Evolutionary conservation across 2,329 filamentous ascomycete genomes (phyloP).

Genomic region (Calonectria multiphialidica): DNA sequence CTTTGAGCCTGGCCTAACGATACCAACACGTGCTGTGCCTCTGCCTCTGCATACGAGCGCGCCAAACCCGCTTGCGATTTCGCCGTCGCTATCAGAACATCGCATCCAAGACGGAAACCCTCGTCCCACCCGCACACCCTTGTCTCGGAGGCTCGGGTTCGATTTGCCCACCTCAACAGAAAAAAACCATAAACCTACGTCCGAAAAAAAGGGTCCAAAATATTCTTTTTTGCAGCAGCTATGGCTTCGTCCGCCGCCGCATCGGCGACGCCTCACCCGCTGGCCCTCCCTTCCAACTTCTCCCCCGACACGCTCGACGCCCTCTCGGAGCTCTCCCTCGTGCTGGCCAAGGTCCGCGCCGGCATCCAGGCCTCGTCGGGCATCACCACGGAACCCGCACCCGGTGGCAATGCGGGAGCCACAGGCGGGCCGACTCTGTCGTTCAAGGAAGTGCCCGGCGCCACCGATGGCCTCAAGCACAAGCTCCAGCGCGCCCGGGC

Average conservation of each 20-base stretch:
- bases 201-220: background rate
- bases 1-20: constrained; percentile 1
- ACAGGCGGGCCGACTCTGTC: constrained; percentile 54
- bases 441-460: constrained; percentile 82
- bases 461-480: constrained; percentile 83
- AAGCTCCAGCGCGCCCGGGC: constrained; percentile 83
- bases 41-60: background rate
- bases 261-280: constrained; percentile 50
- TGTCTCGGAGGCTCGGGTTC: background rate
- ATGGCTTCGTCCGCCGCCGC: constrained; percentile 45
- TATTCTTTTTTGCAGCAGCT: constrained; percentile 13
- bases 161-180: background rate
- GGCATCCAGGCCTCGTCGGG: constrained; percentile 57
- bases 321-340: constrained; percentile 82
- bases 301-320: constrained; percentile 88
- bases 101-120: background rate
- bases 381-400: constrained; percentile 54
- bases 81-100: background rate
- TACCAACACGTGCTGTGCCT: constrained; percentile 12
- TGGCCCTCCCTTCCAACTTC: constrained; percentile 72
- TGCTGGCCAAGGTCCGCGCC: constrained; percentile 79
- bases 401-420: constrained; percentile 48
- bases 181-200: background rate
- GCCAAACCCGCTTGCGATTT: background rate
- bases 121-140: background rate